Conservation (phyloP, 2,329 filamentous ascomycete species). For the Ustulina deusta region DNA sequence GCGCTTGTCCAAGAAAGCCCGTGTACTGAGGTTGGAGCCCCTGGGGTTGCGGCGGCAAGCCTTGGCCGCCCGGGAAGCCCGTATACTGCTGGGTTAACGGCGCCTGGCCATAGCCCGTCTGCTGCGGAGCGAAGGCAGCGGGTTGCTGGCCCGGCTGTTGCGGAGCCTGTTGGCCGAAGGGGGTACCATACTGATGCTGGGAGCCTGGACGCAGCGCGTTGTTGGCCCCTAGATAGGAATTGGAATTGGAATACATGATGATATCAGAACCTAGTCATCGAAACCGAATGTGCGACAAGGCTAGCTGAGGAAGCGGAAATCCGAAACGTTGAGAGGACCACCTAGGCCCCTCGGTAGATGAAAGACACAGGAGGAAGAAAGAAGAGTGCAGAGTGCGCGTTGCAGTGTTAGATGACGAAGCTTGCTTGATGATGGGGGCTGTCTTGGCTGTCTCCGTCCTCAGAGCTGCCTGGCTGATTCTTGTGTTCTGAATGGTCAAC, state of each 20-base stretch:
- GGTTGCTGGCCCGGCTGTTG: slow-evolving; percentile 64
- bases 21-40: slow-evolving; percentile 62
- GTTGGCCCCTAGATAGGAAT: slow-evolving; percentile 83
- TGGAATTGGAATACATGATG: slow-evolving; percentile 89
- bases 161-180: slow-evolving; percentile 61
- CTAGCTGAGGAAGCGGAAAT: slow-evolving; percentile 8
- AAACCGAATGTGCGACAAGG: slow-evolving; percentile 25
- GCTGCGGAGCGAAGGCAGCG: slow-evolving; percentile 68
- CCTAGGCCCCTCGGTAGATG: slow-evolving; percentile 45
- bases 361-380: slow-evolving; percentile 34
- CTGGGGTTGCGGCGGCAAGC: slow-evolving; percentile 57
- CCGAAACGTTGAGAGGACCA: slow-evolving; percentile 41
- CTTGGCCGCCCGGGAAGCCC: slow-evolving; percentile 68
- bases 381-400: slow-evolving; percentile 22
- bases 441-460: slow-evolving; percentile 31
- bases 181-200: slow-evolving; percentile 68
- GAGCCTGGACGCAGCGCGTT: slow-evolving; percentile 78
- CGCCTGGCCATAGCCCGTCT: slow-evolving; percentile 69
- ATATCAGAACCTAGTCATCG: slow-evolving; percentile 29
- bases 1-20: slow-evolving; percentile 56
- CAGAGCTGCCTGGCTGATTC: slow-evolving; percentile 35
- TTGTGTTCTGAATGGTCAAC: slow-evolving; percentile 29
- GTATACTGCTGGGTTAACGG: slow-evolving; percentile 70
- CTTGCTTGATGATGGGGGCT: slow-evolving; percentile 38
- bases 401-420: slow-evolving; percentile 42